Percentiles rank a stretch among this genome's conserved stretches.
Conservation (phyloP, 2,329 filamentous ascomycete genomes). For the Fusarium cyanostomum region DNA sequence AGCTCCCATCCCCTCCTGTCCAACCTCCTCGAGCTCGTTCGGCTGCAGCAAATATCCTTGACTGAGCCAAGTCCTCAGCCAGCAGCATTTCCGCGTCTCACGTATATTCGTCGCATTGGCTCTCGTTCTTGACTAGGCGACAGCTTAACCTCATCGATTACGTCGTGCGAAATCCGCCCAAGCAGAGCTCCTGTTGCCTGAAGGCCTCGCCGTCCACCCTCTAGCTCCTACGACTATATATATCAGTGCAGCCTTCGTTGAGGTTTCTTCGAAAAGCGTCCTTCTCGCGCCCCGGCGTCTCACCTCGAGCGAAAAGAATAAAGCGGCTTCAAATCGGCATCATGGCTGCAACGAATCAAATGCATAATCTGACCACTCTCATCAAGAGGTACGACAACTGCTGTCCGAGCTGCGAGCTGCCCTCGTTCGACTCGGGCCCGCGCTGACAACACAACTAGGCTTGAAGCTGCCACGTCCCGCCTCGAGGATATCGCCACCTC, state of each 20-base stretch:
- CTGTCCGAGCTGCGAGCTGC: too few species aligned
- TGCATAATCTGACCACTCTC: constrained; percentile 96
- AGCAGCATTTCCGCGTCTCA: neutral
- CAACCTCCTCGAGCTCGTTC: neutral
- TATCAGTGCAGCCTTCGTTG: neutral
- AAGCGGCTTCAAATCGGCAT: constrained; percentile 22
- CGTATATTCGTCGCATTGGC: neutral
- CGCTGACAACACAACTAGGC: constrained; percentile 70
- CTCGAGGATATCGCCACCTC: constrained; percentile 95
- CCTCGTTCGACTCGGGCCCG: neutral
- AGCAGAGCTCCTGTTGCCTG: constrained; percentile 24
- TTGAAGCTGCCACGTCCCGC: constrained; percentile 95
- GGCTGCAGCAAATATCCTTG: neutral
- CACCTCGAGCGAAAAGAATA: neutral
- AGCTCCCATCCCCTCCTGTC: constrained; percentile 20
- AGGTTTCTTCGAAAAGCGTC: neutral
- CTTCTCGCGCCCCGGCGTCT: neutral
- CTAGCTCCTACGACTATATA: constrained; percentile 3
- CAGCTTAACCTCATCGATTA: neutral
- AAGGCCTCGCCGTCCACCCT: neutral
- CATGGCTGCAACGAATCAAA: constrained; percentile 82
- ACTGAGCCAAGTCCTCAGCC: neutral
- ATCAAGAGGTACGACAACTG: constrained; percentile 83
- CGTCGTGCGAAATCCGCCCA: constrained; percentile 22
- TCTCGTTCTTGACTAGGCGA: neutral